A percentile compares a stretch with the other conserved stretches of the same genome.
These are phyloP conservation scores for Zhuliangozyma parablackwelliae DNA, from an alignment of 1,139 yeast genomes.

Conservation along the genomic window DNA sequence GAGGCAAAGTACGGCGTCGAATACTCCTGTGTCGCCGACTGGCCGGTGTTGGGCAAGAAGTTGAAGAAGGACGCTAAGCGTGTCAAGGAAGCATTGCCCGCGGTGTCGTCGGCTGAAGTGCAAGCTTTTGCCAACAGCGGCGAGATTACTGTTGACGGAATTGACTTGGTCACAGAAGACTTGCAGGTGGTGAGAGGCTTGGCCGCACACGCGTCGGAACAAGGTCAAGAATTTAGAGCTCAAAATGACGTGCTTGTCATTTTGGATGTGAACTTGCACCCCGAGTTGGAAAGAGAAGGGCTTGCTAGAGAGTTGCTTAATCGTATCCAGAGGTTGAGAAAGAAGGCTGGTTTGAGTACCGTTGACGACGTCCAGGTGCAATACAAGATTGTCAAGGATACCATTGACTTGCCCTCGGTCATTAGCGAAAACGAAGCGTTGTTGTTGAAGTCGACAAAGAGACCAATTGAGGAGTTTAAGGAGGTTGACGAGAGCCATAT, in stretches of 20 bases:
- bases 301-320: slow-evolving; percentile 93
- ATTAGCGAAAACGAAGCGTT: slow-evolving; percentile 62
- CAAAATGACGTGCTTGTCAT: slow-evolving; percentile 86
- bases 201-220: slow-evolving; percentile 52
- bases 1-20: slow-evolving; percentile 90
- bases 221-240: slow-evolving; percentile 81
- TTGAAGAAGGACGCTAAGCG: slow-evolving; percentile 89
- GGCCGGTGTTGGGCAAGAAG: slow-evolving; percentile 98
- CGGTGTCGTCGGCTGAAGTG: slow-evolving; percentile 75
- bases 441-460: slow-evolving; percentile 73
- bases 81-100: slow-evolving; percentile 91
- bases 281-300: slow-evolving; percentile 89
- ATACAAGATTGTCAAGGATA: slow-evolving; percentile 66
- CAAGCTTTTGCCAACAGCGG: slow-evolving; percentile 71
- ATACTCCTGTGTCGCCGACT: slow-evolving; percentile 93
- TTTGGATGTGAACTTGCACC: slow-evolving; percentile 81
- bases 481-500: slow-evolving; percentile 36
- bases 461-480: slow-evolving; percentile 45
- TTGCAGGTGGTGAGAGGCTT: slow-evolving; percentile 86
- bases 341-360: slow-evolving; percentile 91
- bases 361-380: slow-evolving; percentile 93
- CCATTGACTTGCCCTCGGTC: slow-evolving; percentile 63
- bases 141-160: slow-evolving; percentile 81
- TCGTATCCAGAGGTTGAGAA: slow-evolving; percentile 96
- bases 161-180: slow-evolving; percentile 81